Conservation (phyloP, 345 rosid species). For the Zanthoxylum bungeanum region DNA sequence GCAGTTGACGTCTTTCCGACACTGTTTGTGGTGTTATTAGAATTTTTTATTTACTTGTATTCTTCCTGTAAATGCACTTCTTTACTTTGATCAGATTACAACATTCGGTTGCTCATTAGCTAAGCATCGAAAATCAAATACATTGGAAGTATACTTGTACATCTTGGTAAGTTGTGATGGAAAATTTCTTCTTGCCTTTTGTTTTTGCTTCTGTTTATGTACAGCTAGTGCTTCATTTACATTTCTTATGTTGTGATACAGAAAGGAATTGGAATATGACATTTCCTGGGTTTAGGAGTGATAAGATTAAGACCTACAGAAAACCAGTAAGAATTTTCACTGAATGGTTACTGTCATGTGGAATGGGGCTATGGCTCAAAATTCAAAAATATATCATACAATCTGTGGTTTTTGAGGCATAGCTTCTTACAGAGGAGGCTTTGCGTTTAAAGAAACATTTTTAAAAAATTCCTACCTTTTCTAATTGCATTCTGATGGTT, state of each 20-base stretch:
- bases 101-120: constrained; percentile 96
- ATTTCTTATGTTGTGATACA: constrained; percentile 32
- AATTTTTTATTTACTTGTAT: neutral
- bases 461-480: neutral
- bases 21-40: neutral
- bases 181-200: constrained; percentile 4
- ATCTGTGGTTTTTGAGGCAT: neutral
- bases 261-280: constrained; percentile 92
- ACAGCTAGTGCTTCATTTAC: constrained; percentile 9
- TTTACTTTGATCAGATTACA: constrained; percentile 55
- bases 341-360: constrained; percentile 7
- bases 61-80: neutral
- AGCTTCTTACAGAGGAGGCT: too few species aligned
- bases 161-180: constrained; percentile 69
- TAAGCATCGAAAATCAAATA: constrained; percentile 89
- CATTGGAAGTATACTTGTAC: constrained; percentile 92
- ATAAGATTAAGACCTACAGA: constrained; percentile 82
- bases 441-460: neutral
- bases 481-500: neutral
- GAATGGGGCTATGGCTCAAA: neutral
- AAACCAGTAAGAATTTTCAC: constrained; percentile 57
- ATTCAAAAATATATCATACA: neutral
- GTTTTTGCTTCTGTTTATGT: constrained; percentile 5
- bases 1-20: neutral
- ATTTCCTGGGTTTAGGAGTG: constrained; percentile 85